Conservation (phyloP, 2,329 filamentous ascomycete species). For the Thielaviopsis punctulata region DNA sequence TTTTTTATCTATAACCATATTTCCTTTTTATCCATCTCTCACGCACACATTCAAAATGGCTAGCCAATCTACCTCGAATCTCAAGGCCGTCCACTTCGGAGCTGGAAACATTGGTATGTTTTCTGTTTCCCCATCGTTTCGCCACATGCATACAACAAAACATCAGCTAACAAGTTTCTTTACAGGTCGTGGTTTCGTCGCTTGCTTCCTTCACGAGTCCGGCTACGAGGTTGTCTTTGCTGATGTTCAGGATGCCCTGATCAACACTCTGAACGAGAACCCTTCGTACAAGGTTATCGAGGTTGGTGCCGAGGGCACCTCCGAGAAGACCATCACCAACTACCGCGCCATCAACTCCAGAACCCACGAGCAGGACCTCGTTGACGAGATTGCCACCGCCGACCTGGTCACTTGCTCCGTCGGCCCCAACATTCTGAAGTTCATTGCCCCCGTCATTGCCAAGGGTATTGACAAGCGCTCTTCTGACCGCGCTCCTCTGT, state of each 20-base stretch:
- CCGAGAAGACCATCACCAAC: constrained; percentile 71
- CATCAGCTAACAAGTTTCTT: neutral
- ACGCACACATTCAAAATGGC: constrained; percentile 7
- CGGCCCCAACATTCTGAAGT: constrained; percentile 87
- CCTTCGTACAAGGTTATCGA: constrained; percentile 82
- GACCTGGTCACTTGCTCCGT: constrained; percentile 94
- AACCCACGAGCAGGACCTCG: constrained; percentile 60
- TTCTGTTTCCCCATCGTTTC: neutral
- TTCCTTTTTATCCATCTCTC: neutral
- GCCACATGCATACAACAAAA: constrained; percentile 1
- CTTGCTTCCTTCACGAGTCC: constrained; percentile 83
- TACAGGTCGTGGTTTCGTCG: constrained; percentile 59
- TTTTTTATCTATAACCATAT: constrained; percentile 11
- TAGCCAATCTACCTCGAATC: constrained; percentile 16
- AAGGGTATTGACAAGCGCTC: constrained; percentile 74
- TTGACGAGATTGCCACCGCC: constrained; percentile 72
- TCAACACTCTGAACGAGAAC: constrained; percentile 58
- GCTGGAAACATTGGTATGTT: constrained; percentile 62
- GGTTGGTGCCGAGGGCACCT: constrained; percentile 70
- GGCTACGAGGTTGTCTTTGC: constrained; percentile 94
- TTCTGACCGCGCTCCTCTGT: constrained; percentile 45
- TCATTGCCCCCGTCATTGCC: constrained; percentile 88
- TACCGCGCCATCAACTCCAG: constrained; percentile 96
- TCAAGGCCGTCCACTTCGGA: constrained; percentile 68
- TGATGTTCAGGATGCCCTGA: constrained; percentile 75